Base-by-base conservation (phyloP, 805 yeast genomes). In the Barnettozyma siamensis region DNA sequence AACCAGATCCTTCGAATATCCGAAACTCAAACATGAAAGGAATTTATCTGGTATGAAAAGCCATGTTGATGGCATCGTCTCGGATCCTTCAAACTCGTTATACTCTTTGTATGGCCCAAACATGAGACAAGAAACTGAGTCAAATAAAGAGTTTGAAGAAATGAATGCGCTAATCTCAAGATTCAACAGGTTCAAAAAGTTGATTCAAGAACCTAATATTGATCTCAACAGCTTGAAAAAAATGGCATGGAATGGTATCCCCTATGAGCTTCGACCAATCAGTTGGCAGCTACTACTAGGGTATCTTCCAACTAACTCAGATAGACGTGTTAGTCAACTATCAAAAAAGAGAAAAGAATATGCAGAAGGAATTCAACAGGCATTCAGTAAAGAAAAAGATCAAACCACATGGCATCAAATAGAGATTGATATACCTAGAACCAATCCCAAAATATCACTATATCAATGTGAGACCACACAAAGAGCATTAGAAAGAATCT, bases 191-290 rank as follows among this genome's bases (percentile, higher is more conserved):
- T 88, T 88, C 60, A 82, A 80, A 41, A 69, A 70, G 24, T 69
- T 87, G 3, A 62, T 91, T 27, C 68, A 67, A 30, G 66, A 70
- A 16, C 60, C 69, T 9, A 68, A 67, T 15, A 63, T 89, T 29
- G 85, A 87, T 49, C 60, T 86, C 44, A 72, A 70, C 37, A 88
- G 81, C 38, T 68, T 93, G 40, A 73, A 87, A 47, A 79, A 83
- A 56, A 71, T 88, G 38, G 76, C 96, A 15, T 93, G 99, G 98
- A 84, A 89, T 53, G 99, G 99, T 2, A 76, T 93, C 6, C 98
- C 99, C 0, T 65, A 73, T 11, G 81, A 80, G 43, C 69, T 88
- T 43, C 70, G 98, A 44, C 85, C 97, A 0, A 64, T 82, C 31
- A 78, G 85, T 11, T 93, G 99, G 99, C 95, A 88, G 63, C 65